Base-by-base conservation (phyloP, 306 rosid genomes). In the Inga leiocalycina region DNA sequence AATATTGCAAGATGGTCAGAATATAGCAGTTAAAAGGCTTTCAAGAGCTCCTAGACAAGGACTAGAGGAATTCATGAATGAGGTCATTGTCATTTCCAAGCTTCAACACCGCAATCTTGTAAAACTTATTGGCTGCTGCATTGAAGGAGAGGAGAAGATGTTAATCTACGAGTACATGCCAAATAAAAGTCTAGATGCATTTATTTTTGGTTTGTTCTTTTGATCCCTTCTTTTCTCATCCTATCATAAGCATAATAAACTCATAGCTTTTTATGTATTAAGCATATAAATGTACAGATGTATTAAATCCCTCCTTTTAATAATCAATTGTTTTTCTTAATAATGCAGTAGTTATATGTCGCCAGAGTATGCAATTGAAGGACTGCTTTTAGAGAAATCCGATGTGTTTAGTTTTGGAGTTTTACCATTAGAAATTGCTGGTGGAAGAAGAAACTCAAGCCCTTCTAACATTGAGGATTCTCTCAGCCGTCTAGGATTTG, bases 331-430 rank as follows among this genome's bases (percentile, higher is more conserved):
- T 35, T 6, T 59, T 57, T 0, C 44, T 15, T 37, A 69, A 74
- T 4, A 67, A 73, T 78, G 74, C 43, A 86, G 82, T 51, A 84
- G 89, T 0, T 86, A 82, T 62, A 79, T 83, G 82, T 75, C 86
- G 0, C 86, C 86, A 3, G 82, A 86, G 54, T 86, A 82, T 75
- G 86, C 84, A 61, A 62, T 71, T 56, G 82, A 75, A 79, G 82
- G 86, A 34, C 6, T 59, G 6, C 70, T 79, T 70, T 86, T 68
- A 0, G 84, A 86, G 34, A 86, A 82, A 70, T 79, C 89, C 7
- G 82, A 86, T 71, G 89, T 86, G 2, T 86, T 86, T 32, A 82
- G 86, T 37, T 86, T 82, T 75, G 82, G 86, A 5, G 89, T 82
- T 68, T 82, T 75, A 75, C 10, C 82, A 6, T 45, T 82, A n/a